Evolutionary conservation across 2,329 filamentous ascomycete genomes (phyloP), one percentile per base, ranked within the genome.

Genomic region (Periglandula ipomoeae): DNA sequence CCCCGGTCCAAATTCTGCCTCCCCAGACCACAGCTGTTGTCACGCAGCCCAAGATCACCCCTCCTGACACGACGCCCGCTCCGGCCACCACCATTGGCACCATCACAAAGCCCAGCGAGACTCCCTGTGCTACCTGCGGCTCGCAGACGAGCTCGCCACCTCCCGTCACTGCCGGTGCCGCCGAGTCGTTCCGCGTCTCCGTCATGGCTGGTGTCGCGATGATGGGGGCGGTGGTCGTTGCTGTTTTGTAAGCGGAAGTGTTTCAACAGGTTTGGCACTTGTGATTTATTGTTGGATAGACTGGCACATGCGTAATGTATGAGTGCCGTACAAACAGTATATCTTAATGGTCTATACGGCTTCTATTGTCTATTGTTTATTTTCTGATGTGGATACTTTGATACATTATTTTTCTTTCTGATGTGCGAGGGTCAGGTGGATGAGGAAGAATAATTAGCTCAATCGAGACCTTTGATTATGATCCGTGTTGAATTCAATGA

Each of bases 141-240:
- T 34, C 52, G 10, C 40, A 39, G n/a, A 22, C 49, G 24, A 35
- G 38, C 26, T 47, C 38, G 20, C 52, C 54, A 20, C 50, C 53
- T 10, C 39, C 51, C 13, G 26, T 55, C 5, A 52, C 56, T 4
- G 52, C 51, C 11, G 57, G 53, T n/a, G 59, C 52, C 27, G 52
- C 51, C 48, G 52, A 46, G 44, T 46, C 26, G 37, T 50, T 9
- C 38, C 57, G 32, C 49, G 53, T 30, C 34, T 57, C 40, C 22
- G 35, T 10, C 42, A 15, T 42, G 41, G 46, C 37, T 13, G 49
- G 53, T n/a, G 52, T 53, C 27, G 19, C 59, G 13, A 42, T 50
- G n/a, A 13, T 56, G 26, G 56, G 50, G 32, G 55, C 48, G n/a
- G 23, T 58, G 35, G 52, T 54, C 42, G 50, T 55, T 30, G 52